phyloP scores from a whole-genome alignment of 73 alveolate genomes.

The Paramecium caudatum region DNA sequence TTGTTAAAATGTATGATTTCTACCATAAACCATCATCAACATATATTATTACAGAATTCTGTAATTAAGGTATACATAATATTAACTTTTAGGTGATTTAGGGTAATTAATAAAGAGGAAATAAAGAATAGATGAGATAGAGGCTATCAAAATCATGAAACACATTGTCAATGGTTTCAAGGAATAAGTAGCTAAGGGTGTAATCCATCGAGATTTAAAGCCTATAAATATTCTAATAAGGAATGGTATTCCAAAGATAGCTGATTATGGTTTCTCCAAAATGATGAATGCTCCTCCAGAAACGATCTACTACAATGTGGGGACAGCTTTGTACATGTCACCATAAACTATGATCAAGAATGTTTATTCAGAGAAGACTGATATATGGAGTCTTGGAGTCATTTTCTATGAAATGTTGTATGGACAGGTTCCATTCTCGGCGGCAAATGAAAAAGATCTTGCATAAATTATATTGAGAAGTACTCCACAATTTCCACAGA shows the following conservation, averaged over 20 bases:
- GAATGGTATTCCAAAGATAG: slow-evolving; percentile 71
- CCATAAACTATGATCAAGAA: slow-evolving; percentile 70
- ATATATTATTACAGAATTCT: slow-evolving; percentile 45
- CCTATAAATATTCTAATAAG: slow-evolving; percentile 69
- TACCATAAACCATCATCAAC: slow-evolving; percentile 7
- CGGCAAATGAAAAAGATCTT: slow-evolving; percentile 27
- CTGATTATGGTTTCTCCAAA: slow-evolving; percentile 73
- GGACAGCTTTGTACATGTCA: slow-evolving; percentile 74
- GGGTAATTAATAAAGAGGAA: slow-evolving; percentile 49
- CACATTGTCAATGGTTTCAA: slow-evolving; percentile 62
- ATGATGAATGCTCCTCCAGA: slow-evolving; percentile 69
- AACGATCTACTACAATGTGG: slow-evolving; percentile 61
- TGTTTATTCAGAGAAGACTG: slow-evolving; percentile 72
- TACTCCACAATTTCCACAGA: slow-evolving; percentile 44
- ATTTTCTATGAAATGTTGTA: slow-evolving; percentile 71
- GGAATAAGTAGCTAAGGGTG: slow-evolving; percentile 52
- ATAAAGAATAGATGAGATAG: slow-evolving; percentile 3
- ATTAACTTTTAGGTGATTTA: slow-evolving; percentile 7
- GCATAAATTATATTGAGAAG: slow-evolving; percentile 13
- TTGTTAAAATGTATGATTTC: slow-evolving; percentile 40
- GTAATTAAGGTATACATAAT: slow-evolving; percentile 35
- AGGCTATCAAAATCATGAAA: slow-evolving; percentile 61
- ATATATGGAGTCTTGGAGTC: slow-evolving; percentile 73
- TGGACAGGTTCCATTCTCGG: slow-evolving; percentile 66
- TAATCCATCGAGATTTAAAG: slow-evolving; percentile 73